Base-by-base conservation (phyloP, 129 eudicot genomes). In the Daucus carota region DNA sequence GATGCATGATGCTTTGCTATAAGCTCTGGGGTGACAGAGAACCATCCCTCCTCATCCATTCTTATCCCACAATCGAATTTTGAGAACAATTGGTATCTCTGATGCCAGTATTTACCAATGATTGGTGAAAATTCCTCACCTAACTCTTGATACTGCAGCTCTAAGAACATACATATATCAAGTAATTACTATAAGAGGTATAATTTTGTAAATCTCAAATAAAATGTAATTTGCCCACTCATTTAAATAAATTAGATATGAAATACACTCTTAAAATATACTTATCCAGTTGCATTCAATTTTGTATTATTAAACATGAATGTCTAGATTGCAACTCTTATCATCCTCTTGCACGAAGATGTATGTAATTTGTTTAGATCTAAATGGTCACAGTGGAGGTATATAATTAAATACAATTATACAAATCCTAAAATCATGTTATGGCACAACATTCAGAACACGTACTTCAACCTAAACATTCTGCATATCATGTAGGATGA, bases 41-140 rank as follows among this genome's bases (percentile, higher is more conserved):
- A 94, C 97, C 98, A 94, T 42, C 98, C 98, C 85, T 94, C 98
- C 80, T 86, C 88, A 38, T 94, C 98, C 98, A 94, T 94, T 82
- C 78, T 74, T 74, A 94, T 87, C 42, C 98, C 97, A 26, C 85
- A 76, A 20, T 94, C 92, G 60, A 85, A 94, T 81, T 87, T 86
- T 18, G 97, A 89, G 82, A 94, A 94, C 67, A 94, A 79, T 24
- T 77, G 28, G 77, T 91, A 89, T 78, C 97, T 87, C 77, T 94
- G 98, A 77, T 86, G 75, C 97, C 96, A 94, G 77, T 94, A 94
- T 78, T 91, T 94, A 80, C 72, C 82, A 60, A 94, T 83, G 66
- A 59, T 67, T 0, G 92, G 90, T 59, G 85, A 81, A 54, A 79
- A 5, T 41, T 84, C 84, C 78, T 82, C 86, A 62, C 45, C 45